These are phyloP conservation scores for Parasarocladium wereldwijsianum DNA, from an alignment of 2,329 filamentous ascomycete genomes.

Conservation along the genomic window DNA sequence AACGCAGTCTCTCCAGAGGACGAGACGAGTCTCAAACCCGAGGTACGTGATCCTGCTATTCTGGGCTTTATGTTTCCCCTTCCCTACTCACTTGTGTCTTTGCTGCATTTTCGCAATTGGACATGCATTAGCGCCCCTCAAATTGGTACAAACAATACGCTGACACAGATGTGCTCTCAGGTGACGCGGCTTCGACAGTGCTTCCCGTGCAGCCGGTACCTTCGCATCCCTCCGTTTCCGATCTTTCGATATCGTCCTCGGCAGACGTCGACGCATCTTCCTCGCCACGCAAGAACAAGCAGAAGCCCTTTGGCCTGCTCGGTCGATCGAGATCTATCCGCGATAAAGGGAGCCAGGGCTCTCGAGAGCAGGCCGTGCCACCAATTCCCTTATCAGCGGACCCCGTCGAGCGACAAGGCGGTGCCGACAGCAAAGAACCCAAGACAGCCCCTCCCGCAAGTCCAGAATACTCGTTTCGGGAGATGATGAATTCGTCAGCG, in stretches of 20 bases:
- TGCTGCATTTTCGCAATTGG: not conserved
- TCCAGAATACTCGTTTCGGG: slow-evolving; percentile 52
- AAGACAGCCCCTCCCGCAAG: slow-evolving; percentile 48
- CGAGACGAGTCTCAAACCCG: slow-evolving; percentile 10
- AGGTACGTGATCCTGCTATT: not conserved
- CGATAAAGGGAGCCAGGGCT: slow-evolving; percentile 30
- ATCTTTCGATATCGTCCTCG: slow-evolving; percentile 35
- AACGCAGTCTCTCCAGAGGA: slow-evolving; percentile 23
- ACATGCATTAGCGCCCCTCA: too few relatives aligned
- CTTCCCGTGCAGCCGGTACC: slow-evolving; percentile 9
- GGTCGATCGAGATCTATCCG: slow-evolving; percentile 36
- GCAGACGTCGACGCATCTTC: slow-evolving; percentile 27
- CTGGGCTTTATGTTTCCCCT: not conserved
- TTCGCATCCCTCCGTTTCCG: slow-evolving; percentile 31
- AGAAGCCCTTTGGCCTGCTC: slow-evolving; percentile 39
- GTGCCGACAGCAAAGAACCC: slow-evolving; percentile 15
- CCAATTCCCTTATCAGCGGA: slow-evolving; percentile 11
- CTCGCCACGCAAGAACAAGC: slow-evolving; percentile 32
- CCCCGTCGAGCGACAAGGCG: slow-evolving; percentile 7
- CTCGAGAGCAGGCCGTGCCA: slow-evolving; percentile 17
- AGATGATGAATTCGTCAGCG: slow-evolving; percentile 49
- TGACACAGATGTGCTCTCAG: not conserved
- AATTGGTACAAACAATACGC: not conserved
- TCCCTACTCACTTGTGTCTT: not conserved
- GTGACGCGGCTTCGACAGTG: not conserved